Evolutionary conservation across 768 basidiomycete species (phyloP).

Genomic region (Auricularia heimuer): DNA sequence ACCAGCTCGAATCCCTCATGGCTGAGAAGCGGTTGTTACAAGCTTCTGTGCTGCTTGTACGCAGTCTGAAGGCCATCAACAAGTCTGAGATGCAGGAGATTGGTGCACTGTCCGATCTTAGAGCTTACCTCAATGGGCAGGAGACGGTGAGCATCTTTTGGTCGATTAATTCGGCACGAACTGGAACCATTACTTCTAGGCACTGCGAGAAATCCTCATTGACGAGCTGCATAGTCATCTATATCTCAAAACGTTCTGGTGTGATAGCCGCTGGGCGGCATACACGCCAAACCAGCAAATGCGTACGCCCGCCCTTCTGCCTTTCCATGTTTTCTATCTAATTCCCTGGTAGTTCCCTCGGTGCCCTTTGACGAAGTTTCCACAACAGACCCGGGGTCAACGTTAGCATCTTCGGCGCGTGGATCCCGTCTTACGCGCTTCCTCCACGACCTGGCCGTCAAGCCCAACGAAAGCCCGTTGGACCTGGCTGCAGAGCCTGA

Average conservation of each 20-base stretch:
- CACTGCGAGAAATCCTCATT: constrained; percentile 81
- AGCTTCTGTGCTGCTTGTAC: constrained; percentile 77
- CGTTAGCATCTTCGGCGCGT: constrained; percentile 29
- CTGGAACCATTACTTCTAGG: constrained; percentile 33
- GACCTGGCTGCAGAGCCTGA: constrained; percentile 41
- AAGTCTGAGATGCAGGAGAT: constrained; percentile 90
- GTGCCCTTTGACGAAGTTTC: constrained; percentile 54
- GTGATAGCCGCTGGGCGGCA: constrained; percentile 82
- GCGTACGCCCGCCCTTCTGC: constrained; percentile 38
- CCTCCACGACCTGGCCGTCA: constrained; percentile 52
- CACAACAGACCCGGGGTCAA: constrained; percentile 3
- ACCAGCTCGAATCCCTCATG: constrained; percentile 85
- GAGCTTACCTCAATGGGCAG: constrained; percentile 75
- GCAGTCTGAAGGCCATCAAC: constrained; percentile 83
- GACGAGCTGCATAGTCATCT: constrained; percentile 95
- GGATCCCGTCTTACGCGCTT: constrained; percentile 38
- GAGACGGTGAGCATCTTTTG: constrained; percentile 57
- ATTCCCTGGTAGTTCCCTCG: constrained; percentile 40
- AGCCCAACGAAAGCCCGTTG: constrained; percentile 70
- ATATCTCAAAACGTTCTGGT: constrained; percentile 96
- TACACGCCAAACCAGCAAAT: constrained; percentile 71
- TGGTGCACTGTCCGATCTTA: constrained; percentile 84
- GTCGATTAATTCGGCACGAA: neutral
- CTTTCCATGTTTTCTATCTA: constrained; percentile 6
- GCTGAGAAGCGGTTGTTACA: constrained; percentile 90